Percentiles rank a stretch among this genome's conserved stretches.
Conservation (phyloP, 2,329 filamentous ascomycete species). For the Fusarium metavorans region DNA sequence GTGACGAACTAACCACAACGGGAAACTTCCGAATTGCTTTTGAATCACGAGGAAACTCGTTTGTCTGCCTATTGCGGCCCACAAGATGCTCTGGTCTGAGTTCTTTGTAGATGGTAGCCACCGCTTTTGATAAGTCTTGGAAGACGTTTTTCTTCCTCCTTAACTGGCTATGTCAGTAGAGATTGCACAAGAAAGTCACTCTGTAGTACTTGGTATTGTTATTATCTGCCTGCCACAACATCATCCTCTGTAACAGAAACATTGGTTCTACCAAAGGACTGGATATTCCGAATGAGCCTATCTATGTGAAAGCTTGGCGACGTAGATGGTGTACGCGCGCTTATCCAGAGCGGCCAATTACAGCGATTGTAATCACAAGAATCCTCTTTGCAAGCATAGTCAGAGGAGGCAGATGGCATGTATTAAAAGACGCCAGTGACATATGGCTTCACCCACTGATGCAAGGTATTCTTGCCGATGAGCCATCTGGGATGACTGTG, state of each 20-base stretch:
- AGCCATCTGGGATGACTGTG: background rate
- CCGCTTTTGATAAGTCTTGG: background rate
- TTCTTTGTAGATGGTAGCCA: background rate
- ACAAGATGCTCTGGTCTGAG: background rate
- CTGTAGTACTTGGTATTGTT: background rate
- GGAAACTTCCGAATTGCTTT: background rate
- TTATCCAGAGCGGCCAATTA: background rate
- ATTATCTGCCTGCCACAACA: no score
- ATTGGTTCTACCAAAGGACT: background rate
- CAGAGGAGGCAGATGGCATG: background rate
- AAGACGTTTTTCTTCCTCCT: background rate
- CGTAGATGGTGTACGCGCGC: background rate
- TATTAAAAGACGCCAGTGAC: background rate
- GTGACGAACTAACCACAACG: background rate
- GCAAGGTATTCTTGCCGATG: background rate
- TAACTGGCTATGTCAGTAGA: background rate
- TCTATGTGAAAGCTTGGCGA: background rate
- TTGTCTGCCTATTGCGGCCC: background rate
- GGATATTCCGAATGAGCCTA: background rate
- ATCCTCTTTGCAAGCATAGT: background rate
- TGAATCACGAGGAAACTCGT: background rate
- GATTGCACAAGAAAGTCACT: background rate
- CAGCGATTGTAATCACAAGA: background rate
- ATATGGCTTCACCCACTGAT: background rate
- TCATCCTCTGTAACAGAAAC: background rate